Conservation (phyloP, 306 rosid species). For the Rosa persica region DNA sequence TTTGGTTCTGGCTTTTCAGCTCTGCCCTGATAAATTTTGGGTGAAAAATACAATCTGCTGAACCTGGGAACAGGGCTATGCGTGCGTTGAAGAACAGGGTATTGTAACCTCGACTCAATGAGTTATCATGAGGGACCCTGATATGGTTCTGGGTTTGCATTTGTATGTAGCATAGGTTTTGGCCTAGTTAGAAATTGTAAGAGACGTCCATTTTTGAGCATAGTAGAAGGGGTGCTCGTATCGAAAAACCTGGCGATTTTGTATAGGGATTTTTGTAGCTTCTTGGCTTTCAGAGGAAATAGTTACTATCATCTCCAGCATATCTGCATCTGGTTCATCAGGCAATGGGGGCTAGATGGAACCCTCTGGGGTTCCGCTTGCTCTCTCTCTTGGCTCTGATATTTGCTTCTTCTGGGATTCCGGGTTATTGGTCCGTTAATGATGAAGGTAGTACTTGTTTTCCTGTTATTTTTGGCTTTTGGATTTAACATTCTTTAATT, state of each 20-base stretch:
- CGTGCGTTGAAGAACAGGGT: conserved; percentile 37
- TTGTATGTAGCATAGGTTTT: conserved; percentile 39
- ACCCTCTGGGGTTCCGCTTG: conserved; percentile 52
- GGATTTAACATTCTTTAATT: neutral
- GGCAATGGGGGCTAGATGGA: conserved; percentile 78
- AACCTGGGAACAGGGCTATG: conserved; percentile 31
- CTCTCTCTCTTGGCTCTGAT: conserved; percentile 50
- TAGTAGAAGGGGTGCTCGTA: conserved; percentile 41
- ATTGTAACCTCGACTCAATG: conserved; percentile 36
- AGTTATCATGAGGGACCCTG: conserved; percentile 63
- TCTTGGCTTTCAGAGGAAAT: conserved; percentile 39
- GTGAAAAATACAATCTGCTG: conserved; percentile 26
- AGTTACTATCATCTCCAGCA: conserved; percentile 32
- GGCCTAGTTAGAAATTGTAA: conserved; percentile 28
- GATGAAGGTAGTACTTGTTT: conserved; percentile 62
- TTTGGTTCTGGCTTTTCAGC: conserved; percentile 44
- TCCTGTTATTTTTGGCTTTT: neutral
- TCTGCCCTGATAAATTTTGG: conserved; percentile 27
- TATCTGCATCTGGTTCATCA: conserved; percentile 43
- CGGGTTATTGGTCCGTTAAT: conserved; percentile 53
- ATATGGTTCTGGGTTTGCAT: conserved; percentile 37
- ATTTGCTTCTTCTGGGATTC: conserved; percentile 38
- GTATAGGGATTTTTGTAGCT: conserved; percentile 35
- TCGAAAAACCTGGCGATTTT: conserved; percentile 54
- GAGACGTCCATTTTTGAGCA: conserved; percentile 11